Base-by-base conservation (phyloP, 139 green algal genomes). In the Chlorella sorokiniana region DNA sequence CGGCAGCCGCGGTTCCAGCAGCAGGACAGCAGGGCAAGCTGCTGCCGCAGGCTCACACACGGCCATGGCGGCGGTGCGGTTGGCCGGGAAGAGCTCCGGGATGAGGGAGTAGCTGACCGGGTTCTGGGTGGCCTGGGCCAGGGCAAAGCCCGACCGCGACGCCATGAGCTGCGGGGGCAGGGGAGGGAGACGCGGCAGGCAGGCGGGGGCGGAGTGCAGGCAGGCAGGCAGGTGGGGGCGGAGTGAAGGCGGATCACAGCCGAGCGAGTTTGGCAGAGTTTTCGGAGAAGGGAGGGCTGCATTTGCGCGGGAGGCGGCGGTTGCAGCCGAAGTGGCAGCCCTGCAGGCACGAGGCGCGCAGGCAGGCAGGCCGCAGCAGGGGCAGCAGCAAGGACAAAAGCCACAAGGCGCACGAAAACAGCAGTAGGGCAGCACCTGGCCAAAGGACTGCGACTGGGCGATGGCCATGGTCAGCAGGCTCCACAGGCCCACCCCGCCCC, bases 41-140 rank as follows among this genome's bases (percentile, higher is more conserved):
- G n/a, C n/a, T n/a, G n/a, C n/a, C n/a, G n/a, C 56, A 7, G 85
- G 91, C 86, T 98, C 97, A 88, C 97, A 98, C 44, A 90, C 69
- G 1, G 93, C 88, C 71, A 98, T 89, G 44, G 94, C 94, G 8
- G 90, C 93, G 16, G 90, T 94, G 35, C 92, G 88, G 75, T 93
- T 89, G 16, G 86, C 81, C 1, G 94, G 94, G 78, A 98, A 98
- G 2, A 98, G 88, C 76, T 98, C 94, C 0, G 94, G 94, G 72
- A 98, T 96, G 38, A 96, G 78, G 40, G 59, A 82, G 81, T 91
- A 93, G 83, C 88, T 92, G 41, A 97, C 90, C 0, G 94, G 94
- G 81, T 97, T 97, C 87, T 95, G 91, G 22, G 91, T 92, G 29
- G 91, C 89, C 86, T 97, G 41, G 22, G 94, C 90, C 1, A 86